Evolutionary conservation across 768 basidiomycete species (phyloP).

Genomic region (Hirschioporus abietinus): DNA sequence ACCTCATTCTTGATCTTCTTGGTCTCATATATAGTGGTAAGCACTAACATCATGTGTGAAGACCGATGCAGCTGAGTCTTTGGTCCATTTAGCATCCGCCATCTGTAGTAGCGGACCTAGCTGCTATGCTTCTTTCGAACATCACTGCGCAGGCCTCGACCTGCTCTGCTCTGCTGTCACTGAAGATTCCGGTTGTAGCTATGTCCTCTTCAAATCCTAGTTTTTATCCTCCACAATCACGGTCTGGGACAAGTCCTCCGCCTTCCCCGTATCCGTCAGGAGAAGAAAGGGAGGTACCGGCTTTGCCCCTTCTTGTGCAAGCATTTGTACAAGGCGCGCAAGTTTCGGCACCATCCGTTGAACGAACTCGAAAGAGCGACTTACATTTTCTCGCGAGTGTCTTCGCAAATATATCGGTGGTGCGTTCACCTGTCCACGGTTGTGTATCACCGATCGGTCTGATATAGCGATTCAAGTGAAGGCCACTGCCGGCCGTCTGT

Average conservation of each 20-base stretch:
- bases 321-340: slow-evolving; percentile 75
- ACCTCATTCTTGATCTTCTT: slow-evolving; percentile 71
- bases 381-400: slow-evolving; percentile 92
- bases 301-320: slow-evolving; percentile 81
- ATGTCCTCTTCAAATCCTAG: slow-evolving; percentile 42
- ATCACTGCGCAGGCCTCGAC: slow-evolving; percentile 70
- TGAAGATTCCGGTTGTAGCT: slow-evolving; percentile 61
- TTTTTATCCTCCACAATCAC: slow-evolving; percentile 71
- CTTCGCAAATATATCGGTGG: slow-evolving; percentile 85
- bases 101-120: slow-evolving; percentile 87
- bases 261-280: slow-evolving; percentile 67
- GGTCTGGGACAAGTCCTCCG: slow-evolving; percentile 71
- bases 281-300: slow-evolving; percentile 48
- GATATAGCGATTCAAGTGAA: slow-evolving; percentile 24
- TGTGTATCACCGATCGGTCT: neutral
- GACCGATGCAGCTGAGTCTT: slow-evolving; percentile 10
- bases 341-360: slow-evolving; percentile 25
- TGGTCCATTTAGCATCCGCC: slow-evolving; percentile 64
- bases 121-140: slow-evolving; percentile 97
- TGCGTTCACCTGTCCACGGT: slow-evolving; percentile 29
- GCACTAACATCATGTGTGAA: slow-evolving; percentile 25
- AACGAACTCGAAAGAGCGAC: slow-evolving; percentile 62
- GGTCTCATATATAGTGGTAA: slow-evolving; percentile 84
- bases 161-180: slow-evolving; percentile 54
- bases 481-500: slow-evolving; percentile 72